Evolutionary conservation across 768 basidiomycete species (phyloP).

Genomic region (Calvatia gigantea): DNA sequence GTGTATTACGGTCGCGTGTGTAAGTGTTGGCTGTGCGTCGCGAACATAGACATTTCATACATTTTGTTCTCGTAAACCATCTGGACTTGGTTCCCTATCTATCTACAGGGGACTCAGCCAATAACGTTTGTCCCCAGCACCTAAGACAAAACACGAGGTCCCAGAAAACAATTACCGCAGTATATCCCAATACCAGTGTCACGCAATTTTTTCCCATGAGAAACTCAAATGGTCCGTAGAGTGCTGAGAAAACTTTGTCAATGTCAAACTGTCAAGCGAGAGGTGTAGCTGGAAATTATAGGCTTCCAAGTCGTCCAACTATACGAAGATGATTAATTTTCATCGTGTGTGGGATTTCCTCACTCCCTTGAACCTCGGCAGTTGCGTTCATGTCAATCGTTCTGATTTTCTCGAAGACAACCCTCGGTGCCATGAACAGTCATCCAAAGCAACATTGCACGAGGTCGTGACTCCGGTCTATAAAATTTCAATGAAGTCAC

Average conservation of each 20-base stretch:
- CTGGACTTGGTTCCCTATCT: neutral
- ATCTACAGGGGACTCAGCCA: neutral
- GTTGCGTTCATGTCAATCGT: neutral
- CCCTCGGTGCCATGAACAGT: neutral
- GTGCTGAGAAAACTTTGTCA: too few relatives aligned
- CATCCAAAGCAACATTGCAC: neutral
- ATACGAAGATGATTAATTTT: too few relatives aligned
- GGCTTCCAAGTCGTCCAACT: neutral
- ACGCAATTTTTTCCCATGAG: neutral
- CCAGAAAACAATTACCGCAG: slow-evolving; percentile 1
- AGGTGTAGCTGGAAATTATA: too few relatives aligned
- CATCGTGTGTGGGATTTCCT: neutral
- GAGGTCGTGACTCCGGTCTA: neutral
- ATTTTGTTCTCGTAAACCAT: neutral
- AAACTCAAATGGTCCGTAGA: neutral
- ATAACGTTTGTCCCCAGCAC: neutral
- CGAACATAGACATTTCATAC: too few relatives aligned
- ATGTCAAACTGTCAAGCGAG: too few relatives aligned
- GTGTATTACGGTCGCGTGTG: too few relatives aligned
- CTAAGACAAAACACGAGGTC: neutral
- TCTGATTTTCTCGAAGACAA: neutral
- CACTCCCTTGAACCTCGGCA: neutral
- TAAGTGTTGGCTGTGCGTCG: too few relatives aligned
- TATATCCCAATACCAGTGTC: neutral
- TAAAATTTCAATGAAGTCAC: slow-evolving; percentile 9